Evolutionary conservation across 2,329 filamentous ascomycete species (phyloP).

Genomic region (Cladophialophora exuberans): DNA sequence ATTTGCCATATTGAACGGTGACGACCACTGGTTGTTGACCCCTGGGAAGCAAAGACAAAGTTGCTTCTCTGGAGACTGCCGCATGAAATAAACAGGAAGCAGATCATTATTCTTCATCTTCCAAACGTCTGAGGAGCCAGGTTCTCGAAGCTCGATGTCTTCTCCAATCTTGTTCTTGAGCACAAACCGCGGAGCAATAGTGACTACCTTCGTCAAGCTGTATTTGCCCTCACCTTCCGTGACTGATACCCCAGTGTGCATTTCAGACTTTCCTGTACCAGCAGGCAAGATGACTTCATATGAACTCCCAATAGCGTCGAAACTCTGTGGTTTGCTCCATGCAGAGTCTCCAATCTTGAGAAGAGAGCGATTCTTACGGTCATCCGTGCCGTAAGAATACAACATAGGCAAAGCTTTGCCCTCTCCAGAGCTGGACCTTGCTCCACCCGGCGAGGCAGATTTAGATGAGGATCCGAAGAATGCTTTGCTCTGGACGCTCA

Average conservation of each 20-base stretch:
- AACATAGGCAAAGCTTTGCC: slow-evolving; percentile 83
- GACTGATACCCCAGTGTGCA: slow-evolving; percentile 87
- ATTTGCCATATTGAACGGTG: slow-evolving; percentile 96
- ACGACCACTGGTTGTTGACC: slow-evolving; percentile 95
- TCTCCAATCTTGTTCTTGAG: slow-evolving; percentile 91
- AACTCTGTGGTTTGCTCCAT: slow-evolving; percentile 98
- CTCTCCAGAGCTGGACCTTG: slow-evolving; percentile 57
- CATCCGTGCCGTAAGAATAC: slow-evolving; percentile 90
- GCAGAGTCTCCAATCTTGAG: slow-evolving; percentile 85
- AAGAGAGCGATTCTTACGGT: slow-evolving; percentile 86
- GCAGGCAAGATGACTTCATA: slow-evolving; percentile 85
- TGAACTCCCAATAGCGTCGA: slow-evolving; percentile 94
- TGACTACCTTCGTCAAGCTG: slow-evolving; percentile 94
- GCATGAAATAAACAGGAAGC: slow-evolving; percentile 85
- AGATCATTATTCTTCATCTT: slow-evolving; percentile 76
- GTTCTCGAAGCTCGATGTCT: slow-evolving; percentile 86
- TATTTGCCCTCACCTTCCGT: slow-evolving; percentile 95
- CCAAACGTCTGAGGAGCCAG: slow-evolving; percentile 84
- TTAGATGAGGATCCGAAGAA: slow-evolving; percentile 82
- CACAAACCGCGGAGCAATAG: slow-evolving; percentile 87
- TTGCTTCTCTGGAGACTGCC: slow-evolving; percentile 81
- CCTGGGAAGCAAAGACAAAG: slow-evolving; percentile 91
- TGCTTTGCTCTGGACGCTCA: slow-evolving; percentile 85
- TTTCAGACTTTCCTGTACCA: slow-evolving; percentile 71
- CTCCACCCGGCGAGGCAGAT: slow-evolving; percentile 78